Percentiles rank a stretch among this genome's conserved stretches.
Evolutionary conservation across 2,329 filamentous ascomycete genomes (phyloP).

Genomic region (Celoporthe dispersa): DNA sequence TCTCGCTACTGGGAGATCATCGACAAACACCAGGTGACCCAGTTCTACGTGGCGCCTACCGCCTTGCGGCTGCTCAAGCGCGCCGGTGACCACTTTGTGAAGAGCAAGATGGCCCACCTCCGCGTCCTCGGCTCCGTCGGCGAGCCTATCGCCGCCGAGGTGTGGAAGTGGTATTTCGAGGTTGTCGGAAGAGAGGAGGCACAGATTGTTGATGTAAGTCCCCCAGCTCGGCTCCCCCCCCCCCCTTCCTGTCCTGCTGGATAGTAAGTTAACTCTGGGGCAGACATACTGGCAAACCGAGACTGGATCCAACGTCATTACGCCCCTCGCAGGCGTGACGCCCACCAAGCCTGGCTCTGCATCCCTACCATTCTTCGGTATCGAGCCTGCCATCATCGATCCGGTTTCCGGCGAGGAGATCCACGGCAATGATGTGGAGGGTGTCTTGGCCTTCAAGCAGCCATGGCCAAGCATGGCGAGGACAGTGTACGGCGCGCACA

Average conservation of each 20-base stretch:
- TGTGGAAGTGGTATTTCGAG: conserved; percentile 99
- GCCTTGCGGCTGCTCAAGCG: conserved; percentile 92
- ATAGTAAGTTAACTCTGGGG: conserved; percentile 33
- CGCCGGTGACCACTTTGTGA: conserved; percentile 90
- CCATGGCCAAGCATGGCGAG: conserved; percentile 98
- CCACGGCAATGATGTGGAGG: conserved; percentile 94
- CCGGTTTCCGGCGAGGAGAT: conserved; percentile 94
- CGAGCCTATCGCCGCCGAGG: conserved; percentile 95
- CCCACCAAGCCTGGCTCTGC: conserved; percentile 97
- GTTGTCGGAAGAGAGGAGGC: conserved; percentile 90
- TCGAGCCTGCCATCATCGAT: conserved; percentile 97
- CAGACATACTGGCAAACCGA: conserved; percentile 99
- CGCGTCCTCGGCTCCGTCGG: conserved; percentile 93
- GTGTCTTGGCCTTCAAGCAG: conserved; percentile 95
- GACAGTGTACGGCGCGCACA: conserved; percentile 96
- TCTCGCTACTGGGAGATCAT: conserved; percentile 99
- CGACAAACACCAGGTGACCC: conserved; percentile 90
- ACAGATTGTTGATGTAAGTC: conserved; percentile 89
- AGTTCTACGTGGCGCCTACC: conserved; percentile 98
- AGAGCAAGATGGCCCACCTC: conserved; percentile 85
- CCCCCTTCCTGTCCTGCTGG: neutral
- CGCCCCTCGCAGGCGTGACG: conserved; percentile 88
- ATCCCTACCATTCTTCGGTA: conserved; percentile 96
- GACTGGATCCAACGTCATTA: conserved; percentile 95
- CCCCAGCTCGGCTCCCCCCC: conserved; percentile 1